Base-by-base conservation (phyloP, 306 rosid species). In the Begonia masoniana region DNA sequence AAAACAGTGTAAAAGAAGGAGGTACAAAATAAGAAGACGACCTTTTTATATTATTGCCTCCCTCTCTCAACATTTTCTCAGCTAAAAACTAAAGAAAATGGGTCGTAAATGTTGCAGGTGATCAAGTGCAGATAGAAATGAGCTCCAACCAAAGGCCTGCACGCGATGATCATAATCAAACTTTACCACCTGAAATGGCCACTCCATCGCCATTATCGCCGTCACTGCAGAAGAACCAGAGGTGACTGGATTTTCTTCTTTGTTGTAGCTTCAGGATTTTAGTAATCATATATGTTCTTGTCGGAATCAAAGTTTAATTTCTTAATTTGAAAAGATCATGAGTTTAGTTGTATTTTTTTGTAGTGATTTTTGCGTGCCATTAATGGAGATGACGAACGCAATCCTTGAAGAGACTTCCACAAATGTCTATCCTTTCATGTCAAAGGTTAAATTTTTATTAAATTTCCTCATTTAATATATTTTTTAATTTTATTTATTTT, bases 1-100 rank as follows among this genome's bases (percentile, higher is more conserved):
- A 81, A 83, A 81, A 79, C 74, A 81, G 88, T 68, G 85, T 36
- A 56, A 88, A 75, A 63, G 82, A 71, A 54, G 58, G 80, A 77
- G 96, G 94, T 84, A 88, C 73, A 61, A 26, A 26, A 26, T 26
- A 3, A 26, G 35, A 26, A 26, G 35, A 26, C 35, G 35, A 26
- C 35, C 35, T 26, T 26, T 21, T 17, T 4, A 17, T 14, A 19
- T 9, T 41, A 36, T 35, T 10, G 26, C 10, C 10, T 50, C 21
- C 4, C 42, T 11, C 11, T 47, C 9, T 35, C 35, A 3, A 26
- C 35, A 26, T 26, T 3, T 26, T 26, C 2, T 26, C 6, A 3
- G 35, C 6, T 26, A 3, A 26, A 26, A 26, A 26, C 35, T 26
- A 26, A 26, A 26, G 35, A 26, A 17, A 17, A 17, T 17, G 19